A percentile compares a stretch with the other conserved stretches of the same genome.
Evolutionary conservation across 2,329 filamentous ascomycete genomes (phyloP).

Genomic region (Phaeosphaeriaceae sp.): DNA sequence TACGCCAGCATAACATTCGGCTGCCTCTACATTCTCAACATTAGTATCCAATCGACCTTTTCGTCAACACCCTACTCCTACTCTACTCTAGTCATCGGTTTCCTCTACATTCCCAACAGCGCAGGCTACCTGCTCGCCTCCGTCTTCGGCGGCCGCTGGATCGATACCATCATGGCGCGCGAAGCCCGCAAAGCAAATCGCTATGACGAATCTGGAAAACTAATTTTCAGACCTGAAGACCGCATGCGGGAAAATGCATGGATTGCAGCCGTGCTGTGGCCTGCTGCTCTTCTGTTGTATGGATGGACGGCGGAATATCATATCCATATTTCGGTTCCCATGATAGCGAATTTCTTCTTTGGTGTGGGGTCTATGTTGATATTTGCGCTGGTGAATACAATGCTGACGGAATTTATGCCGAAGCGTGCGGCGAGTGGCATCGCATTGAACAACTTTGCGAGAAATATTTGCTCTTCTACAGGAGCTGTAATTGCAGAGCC

Average conservation of each 20-base stretch:
- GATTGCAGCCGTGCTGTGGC: constrained; percentile 46
- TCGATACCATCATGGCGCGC: constrained; percentile 50
- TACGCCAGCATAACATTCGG: constrained; percentile 51
- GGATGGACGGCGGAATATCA: constrained; percentile 46
- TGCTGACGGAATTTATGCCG: constrained; percentile 52
- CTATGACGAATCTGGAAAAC: constrained; percentile 44
- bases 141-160: constrained; percentile 49
- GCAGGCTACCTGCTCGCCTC: constrained; percentile 45
- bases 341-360: constrained; percentile 51
- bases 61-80: constrained; percentile 42
- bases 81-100: constrained; percentile 44
- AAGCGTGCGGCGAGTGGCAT: constrained; percentile 44
- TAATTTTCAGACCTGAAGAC: constrained; percentile 46
- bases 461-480: constrained; percentile 47
- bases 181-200: constrained; percentile 47
- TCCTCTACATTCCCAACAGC: constrained; percentile 48
- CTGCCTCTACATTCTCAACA: constrained; percentile 49
- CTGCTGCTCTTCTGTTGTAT: constrained; percentile 46
- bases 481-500: constrained; percentile 47
- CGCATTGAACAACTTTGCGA: constrained; percentile 49
- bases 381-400: constrained; percentile 47
- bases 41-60: constrained; percentile 47
- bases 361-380: constrained; percentile 49
- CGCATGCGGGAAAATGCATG: constrained; percentile 52
- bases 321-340: constrained; percentile 43